phyloP scores from a whole-genome alignment of 2,329 filamentous ascomycete species.

The Macrophomina tecta region DNA sequence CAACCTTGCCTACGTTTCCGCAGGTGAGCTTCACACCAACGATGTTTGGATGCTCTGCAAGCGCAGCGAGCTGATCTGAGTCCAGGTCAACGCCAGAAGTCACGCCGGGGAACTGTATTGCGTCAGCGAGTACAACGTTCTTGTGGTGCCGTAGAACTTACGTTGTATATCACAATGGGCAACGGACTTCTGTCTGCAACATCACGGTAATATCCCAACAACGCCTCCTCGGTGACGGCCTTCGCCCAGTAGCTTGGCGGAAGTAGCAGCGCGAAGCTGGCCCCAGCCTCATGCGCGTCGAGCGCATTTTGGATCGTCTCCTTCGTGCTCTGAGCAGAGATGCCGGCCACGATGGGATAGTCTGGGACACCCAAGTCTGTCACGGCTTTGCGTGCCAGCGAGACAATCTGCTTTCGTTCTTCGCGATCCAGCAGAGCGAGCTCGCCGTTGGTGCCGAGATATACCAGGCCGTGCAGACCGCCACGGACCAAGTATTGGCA shows the following conservation, averaged over 20 bases:
- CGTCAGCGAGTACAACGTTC: too few relatives aligned
- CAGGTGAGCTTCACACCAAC: conserved; percentile 72
- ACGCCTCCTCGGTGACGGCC: conserved; percentile 42
- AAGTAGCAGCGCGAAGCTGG: conserved; percentile 47
- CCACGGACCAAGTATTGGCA: conserved; percentile 50
- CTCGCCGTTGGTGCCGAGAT: conserved; percentile 57
- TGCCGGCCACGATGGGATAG: conserved; percentile 55
- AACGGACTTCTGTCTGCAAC: conserved; percentile 45
- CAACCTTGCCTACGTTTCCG: conserved; percentile 66
- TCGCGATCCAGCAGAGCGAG: conserved; percentile 49
- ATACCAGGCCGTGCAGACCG: conserved; percentile 55
- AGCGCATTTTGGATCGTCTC: conserved; percentile 46
- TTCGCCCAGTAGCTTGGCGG: conserved; percentile 52
- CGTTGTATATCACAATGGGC: conserved; percentile 39
- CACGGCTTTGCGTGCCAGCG: conserved; percentile 47
- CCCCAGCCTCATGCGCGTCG: conserved; percentile 48
- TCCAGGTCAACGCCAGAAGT: conserved; percentile 73
- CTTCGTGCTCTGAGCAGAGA: conserved; percentile 48
- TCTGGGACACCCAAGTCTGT: conserved; percentile 42
- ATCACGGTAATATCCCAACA: conserved; percentile 46
- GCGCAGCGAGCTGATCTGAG: conserved; percentile 63
- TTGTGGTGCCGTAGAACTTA: conserved; percentile 20
- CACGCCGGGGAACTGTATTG: conserved; percentile 63
- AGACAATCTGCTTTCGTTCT: conserved; percentile 52
- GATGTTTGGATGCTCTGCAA: conserved; percentile 62